Conservation (phyloP, 805 yeast species). For the Metschnikowia chrysomelidarum region DNA sequence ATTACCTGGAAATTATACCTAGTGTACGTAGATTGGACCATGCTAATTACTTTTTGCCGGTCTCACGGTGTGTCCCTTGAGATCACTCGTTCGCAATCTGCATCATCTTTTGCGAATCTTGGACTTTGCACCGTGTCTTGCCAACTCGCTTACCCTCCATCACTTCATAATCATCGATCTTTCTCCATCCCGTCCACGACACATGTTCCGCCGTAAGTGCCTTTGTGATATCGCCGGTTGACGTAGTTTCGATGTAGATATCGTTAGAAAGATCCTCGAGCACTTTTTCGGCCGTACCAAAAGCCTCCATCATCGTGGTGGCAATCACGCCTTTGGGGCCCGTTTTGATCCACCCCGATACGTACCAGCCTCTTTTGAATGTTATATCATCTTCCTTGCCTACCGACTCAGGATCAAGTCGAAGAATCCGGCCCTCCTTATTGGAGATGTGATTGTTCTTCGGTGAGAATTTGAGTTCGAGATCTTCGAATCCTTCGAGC, state of each 20-base stretch:
- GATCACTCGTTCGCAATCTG: neutral
- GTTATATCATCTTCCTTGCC: slow-evolving; percentile 20
- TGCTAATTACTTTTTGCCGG: slow-evolving; percentile 16
- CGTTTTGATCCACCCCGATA: slow-evolving; percentile 87
- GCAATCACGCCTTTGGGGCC: slow-evolving; percentile 92
- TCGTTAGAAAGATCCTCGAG: slow-evolving; percentile 50
- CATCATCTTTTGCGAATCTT: slow-evolving; percentile 49
- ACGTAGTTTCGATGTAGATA: slow-evolving; percentile 20
- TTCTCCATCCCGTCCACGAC: slow-evolving; percentile 67
- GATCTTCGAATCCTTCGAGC: slow-evolving; percentile 53
- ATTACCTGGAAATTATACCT: slow-evolving; percentile 13
- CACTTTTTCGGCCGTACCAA: slow-evolving; percentile 66
- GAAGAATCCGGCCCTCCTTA: slow-evolving; percentile 33
- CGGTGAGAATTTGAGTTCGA: slow-evolving; percentile 28
- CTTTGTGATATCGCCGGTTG: slow-evolving; percentile 14
- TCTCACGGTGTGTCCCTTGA: slow-evolving; percentile 14
- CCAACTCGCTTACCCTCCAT: slow-evolving; percentile 46
- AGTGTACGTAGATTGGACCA: slow-evolving; percentile 18
- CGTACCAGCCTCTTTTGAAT: slow-evolving; percentile 55
- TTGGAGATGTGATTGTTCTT: slow-evolving; percentile 28
- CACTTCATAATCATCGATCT: slow-evolving; percentile 53
- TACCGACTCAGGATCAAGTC: slow-evolving; percentile 14
- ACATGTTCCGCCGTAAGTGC: slow-evolving; percentile 27
- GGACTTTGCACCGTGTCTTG: slow-evolving; percentile 59
- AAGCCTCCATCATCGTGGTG: slow-evolving; percentile 82